A percentile compares a stretch with the other conserved stretches of the same genome.
These are phyloP conservation scores for Piper betle DNA, from an alignment of 164 flowering plant genomes.

Conservation along the genomic window DNA sequence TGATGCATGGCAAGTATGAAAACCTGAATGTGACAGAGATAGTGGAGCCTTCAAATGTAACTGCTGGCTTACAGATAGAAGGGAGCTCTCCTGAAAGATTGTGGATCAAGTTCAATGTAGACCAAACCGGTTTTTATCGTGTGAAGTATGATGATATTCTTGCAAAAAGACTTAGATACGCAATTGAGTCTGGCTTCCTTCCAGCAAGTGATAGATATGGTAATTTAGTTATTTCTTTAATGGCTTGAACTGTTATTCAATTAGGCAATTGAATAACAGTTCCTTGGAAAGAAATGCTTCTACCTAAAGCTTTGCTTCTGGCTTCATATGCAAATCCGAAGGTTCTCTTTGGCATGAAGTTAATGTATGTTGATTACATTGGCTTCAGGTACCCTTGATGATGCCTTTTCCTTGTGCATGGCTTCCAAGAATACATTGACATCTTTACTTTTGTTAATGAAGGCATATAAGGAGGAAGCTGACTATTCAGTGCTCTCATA, in stretches of 20 bases:
- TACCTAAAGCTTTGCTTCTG: constrained; percentile 3
- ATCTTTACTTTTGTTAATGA: constrained; percentile 74
- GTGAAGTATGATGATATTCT: constrained; percentile 91
- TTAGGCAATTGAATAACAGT: not conserved
- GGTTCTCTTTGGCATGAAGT: not conserved
- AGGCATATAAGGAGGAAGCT: constrained; percentile 61
- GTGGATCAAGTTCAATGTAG: constrained; percentile 86
- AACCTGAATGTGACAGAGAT: constrained; percentile 30
- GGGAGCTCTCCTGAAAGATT: constrained; percentile 3
- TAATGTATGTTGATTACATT: not conserved
- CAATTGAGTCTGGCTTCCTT: constrained; percentile 48
- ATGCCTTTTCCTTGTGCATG: constrained; percentile 75
- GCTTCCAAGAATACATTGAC: constrained; percentile 61
- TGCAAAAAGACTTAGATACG: constrained; percentile 56
- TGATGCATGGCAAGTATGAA: constrained; percentile 38
- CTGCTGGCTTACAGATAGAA: constrained; percentile 1
- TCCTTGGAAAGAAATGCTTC: not conserved
- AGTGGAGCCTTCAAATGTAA: constrained; percentile 16
- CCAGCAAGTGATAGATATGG: constrained; percentile 84
- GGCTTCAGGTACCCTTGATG: constrained; percentile 75
- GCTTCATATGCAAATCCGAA: not conserved
- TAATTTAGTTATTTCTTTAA: constrained; percentile 10
- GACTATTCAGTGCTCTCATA: constrained; percentile 89
- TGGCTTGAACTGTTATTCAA: not conserved
- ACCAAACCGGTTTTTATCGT: constrained; percentile 86